These are phyloP conservation scores for Solanum habrochaites DNA, from an alignment of 257 asterid genomes.

Conservation along the genomic window DNA sequence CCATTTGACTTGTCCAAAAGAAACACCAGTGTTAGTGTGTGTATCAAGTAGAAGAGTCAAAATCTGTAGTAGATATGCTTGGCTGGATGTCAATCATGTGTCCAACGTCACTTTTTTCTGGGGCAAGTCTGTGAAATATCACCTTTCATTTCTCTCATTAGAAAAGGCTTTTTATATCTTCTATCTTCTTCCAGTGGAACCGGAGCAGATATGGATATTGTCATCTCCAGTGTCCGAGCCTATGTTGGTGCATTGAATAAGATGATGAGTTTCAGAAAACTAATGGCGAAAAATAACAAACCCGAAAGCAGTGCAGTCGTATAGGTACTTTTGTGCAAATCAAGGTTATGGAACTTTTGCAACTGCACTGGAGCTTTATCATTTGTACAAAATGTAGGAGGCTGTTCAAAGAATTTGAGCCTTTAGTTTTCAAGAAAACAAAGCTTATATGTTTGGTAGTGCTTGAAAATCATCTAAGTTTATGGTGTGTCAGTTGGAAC, in stretches of 20 bases:
- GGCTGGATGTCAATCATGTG: not conserved
- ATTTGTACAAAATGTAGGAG: not conserved
- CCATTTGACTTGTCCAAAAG: not conserved
- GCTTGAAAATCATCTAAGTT: not conserved
- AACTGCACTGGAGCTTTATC: not conserved
- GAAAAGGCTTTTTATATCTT: not conserved
- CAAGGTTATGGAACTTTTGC: not conserved
- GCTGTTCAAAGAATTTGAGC: not conserved
- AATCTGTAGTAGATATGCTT: not conserved
- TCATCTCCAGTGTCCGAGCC: constrained; percentile 84
- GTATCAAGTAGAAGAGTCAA: not conserved
- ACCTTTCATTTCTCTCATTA: not conserved
- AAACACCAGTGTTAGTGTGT: not conserved
- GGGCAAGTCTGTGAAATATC: not conserved
- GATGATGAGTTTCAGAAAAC: constrained; percentile 46
- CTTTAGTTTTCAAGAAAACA: not conserved
- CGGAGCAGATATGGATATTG: constrained; percentile 87
- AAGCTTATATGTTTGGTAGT: not conserved
- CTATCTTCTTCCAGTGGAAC: constrained; percentile 45
- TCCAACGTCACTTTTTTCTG: not conserved
- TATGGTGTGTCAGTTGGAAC: not conserved
- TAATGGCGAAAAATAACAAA: not conserved
- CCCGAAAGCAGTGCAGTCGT: not conserved
- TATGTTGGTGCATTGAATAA: constrained; percentile 87
- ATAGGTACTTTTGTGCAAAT: not conserved